These are phyloP conservation scores for Klebsormidium nitens DNA, from an alignment of 139 green algal genomes.

Conservation along the genomic window DNA sequence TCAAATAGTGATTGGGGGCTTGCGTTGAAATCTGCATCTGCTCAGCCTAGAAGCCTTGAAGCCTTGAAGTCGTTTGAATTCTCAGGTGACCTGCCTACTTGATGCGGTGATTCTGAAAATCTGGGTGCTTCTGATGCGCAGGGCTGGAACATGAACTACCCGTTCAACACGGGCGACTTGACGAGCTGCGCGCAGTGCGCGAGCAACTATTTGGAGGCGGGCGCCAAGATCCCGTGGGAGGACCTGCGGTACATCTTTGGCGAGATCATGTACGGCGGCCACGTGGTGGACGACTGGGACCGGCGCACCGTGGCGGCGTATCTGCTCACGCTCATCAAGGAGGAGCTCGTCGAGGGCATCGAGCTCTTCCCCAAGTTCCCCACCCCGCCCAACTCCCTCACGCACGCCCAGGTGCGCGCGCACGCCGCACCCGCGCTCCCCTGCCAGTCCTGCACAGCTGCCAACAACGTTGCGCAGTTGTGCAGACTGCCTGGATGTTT, in stretches of 20 bases:
- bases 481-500: too few species aligned
- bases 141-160: slow-evolving; percentile 95
- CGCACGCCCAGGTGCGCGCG: too few species aligned
- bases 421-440: too few species aligned
- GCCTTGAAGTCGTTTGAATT: too few species aligned
- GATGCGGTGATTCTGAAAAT: too few species aligned
- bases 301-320: slow-evolving; percentile 71
- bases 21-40: too few species aligned
- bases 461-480: too few species aligned
- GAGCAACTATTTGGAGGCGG: slow-evolving; percentile 85
- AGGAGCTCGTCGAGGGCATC: slow-evolving; percentile 62
- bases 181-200: slow-evolving; percentile 76
- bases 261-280: slow-evolving; percentile 94
- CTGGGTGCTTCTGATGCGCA: background rate
- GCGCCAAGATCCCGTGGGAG: slow-evolving; percentile 61
- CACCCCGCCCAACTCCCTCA: slow-evolving; percentile 56
- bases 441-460: too few species aligned
- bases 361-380: slow-evolving; percentile 42
- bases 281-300: slow-evolving; percentile 93
- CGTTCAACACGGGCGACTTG: slow-evolving; percentile 88
- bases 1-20: too few species aligned
- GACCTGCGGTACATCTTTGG: slow-evolving; percentile 78
- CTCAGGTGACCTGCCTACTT: too few species aligned
- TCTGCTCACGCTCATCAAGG: slow-evolving; percentile 70
- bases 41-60: too few species aligned